A percentile compares a stretch with the other conserved stretches of the same genome.
Conservation (phyloP, 1,139 yeast genomes). For the Pichia inconspicua region DNA sequence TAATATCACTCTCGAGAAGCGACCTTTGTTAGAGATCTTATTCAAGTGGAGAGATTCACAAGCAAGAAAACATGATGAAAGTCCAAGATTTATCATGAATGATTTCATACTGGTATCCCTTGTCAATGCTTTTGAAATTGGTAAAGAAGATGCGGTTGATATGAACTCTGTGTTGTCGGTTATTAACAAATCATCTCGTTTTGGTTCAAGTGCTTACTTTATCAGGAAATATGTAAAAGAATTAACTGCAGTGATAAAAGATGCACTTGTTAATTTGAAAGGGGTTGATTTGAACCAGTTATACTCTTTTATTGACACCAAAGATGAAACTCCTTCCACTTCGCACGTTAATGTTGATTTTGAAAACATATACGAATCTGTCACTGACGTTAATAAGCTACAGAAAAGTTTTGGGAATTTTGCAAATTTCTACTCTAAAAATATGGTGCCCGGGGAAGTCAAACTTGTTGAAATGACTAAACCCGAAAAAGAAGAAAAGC, state of each 20-base stretch:
- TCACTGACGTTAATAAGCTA: conserved; percentile 17
- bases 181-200: conserved; percentile 44
- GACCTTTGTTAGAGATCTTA: conserved; percentile 50
- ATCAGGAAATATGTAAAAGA: conserved; percentile 36
- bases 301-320: neutral
- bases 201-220: conserved; percentile 42
- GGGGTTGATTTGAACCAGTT: conserved; percentile 18
- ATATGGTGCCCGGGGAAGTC: neutral
- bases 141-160: conserved; percentile 39
- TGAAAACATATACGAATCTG: conserved; percentile 15
- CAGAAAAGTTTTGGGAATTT: conserved; percentile 16
- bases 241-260: conserved; percentile 47
- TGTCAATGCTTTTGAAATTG: conserved; percentile 31
- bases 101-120: conserved; percentile 67
- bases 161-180: conserved; percentile 48
- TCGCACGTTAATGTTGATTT: neutral
- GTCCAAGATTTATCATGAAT: conserved; percentile 75
- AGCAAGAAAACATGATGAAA: conserved; percentile 78
- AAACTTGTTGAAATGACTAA: neutral
- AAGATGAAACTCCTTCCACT: neutral
- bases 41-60: conserved; percentile 76
- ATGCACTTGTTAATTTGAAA: conserved; percentile 28
- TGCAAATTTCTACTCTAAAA: conserved; percentile 6
- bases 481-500: neutral
- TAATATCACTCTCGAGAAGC: conserved; percentile 51